phyloP scores from a whole-genome alignment of 305 asterid genomes.

The Solanum hybrid region DNA sequence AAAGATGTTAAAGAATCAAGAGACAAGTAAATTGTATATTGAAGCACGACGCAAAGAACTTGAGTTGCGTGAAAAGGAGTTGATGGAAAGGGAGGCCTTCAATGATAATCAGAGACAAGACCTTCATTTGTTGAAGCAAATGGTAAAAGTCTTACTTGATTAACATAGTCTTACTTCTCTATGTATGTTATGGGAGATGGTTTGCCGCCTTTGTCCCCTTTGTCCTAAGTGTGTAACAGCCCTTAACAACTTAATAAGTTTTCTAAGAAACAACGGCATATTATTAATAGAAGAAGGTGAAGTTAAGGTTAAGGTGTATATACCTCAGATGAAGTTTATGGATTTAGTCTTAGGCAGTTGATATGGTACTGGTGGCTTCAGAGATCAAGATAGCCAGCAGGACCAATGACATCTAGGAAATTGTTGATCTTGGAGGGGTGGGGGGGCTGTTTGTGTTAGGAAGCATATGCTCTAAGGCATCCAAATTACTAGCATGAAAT shows the following conservation, averaged over 20 bases:
- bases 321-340: neutral
- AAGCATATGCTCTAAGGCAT: neutral
- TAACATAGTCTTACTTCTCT: neutral
- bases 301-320: neutral
- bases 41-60: constrained; percentile 29
- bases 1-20: constrained; percentile 22
- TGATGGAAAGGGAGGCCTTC: neutral
- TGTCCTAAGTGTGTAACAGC: neutral
- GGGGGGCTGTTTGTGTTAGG: neutral
- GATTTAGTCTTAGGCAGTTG: neutral
- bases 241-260: neutral
- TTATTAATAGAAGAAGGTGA: neutral
- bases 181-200: neutral
- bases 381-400: neutral
- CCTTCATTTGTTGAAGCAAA: neutral
- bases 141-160: neutral
- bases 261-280: neutral
- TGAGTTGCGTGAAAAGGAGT: constrained; percentile 25
- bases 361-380: neutral
- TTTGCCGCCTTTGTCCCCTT: neutral
- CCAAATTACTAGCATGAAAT: neutral
- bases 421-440: neutral
- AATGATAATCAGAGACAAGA: neutral
- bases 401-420: neutral
- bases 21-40: constrained; percentile 15